Conservation (phyloP, 495 filamentous ascomycete species). For the Podospora pseudocomata region DNA sequence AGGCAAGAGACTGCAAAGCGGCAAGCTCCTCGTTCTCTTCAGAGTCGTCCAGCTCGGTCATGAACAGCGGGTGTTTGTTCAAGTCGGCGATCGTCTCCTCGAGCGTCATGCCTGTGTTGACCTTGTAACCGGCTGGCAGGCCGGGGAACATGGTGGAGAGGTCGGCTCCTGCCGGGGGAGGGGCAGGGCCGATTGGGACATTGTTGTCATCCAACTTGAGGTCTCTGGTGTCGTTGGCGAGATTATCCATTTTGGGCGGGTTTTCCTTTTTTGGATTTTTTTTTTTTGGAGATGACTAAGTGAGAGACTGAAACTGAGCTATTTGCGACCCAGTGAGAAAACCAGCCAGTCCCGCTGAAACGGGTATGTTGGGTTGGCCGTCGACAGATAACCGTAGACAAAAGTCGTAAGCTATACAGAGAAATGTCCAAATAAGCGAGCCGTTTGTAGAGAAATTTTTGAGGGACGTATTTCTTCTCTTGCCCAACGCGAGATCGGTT, state of each 20-base stretch:
- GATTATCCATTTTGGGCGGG: conserved; percentile 13
- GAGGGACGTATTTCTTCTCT: background rate
- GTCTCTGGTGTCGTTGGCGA: conserved; percentile 16
- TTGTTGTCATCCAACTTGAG: conserved; percentile 23
- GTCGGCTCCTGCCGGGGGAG: conserved; percentile 7
- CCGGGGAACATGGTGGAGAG: conserved; percentile 30
- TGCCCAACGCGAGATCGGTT: background rate
- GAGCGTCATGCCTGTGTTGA: conserved; percentile 56
- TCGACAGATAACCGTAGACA: background rate
- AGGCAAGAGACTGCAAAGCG: conserved; percentile 82
- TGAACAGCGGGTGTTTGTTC: conserved; percentile 85
- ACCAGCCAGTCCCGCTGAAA: background rate
- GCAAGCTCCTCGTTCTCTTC: conserved; percentile 74
- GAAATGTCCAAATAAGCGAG: too few species aligned
- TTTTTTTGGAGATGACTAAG: background rate
- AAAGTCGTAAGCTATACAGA: background rate
- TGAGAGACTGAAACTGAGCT: background rate
- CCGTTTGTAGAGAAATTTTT: background rate
- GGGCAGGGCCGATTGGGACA: background rate
- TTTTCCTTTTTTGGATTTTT: background rate
- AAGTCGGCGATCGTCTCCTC: conserved; percentile 71
- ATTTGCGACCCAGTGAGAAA: background rate
- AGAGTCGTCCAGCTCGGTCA: conserved; percentile 70
- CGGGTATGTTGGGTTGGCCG: background rate
- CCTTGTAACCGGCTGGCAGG: conserved; percentile 56